A percentile compares a stretch with the other conserved stretches of the same genome.
phyloP scores from a whole-genome alignment of 73 alveolate species.

The Blepharisma japonicum region DNA sequence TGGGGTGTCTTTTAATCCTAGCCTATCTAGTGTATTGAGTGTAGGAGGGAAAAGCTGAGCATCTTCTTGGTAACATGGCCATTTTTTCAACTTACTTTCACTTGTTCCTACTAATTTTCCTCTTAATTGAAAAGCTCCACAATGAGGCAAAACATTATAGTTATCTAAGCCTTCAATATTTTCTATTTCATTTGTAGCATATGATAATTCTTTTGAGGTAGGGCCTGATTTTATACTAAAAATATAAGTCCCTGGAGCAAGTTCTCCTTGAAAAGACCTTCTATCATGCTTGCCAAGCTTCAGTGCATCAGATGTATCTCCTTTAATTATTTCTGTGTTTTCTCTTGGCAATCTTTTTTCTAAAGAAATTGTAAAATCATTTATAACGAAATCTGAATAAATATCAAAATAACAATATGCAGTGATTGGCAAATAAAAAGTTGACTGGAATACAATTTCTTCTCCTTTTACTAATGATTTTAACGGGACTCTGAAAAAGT shows the following conservation, averaged over 20 bases:
- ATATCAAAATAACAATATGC: conserved; percentile 1
- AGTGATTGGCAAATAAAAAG: not conserved
- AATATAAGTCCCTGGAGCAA: conserved; percentile 6
- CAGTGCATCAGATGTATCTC: not conserved
- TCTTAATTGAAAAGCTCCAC: conserved; percentile 26
- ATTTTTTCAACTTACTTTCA: not conserved
- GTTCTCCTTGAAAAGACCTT: not conserved
- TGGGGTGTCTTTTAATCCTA: not conserved
- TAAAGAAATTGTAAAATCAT: not conserved
- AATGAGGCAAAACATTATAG: not conserved
- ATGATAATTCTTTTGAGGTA: not conserved
- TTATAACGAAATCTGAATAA: not conserved
- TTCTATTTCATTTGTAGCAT: not conserved
- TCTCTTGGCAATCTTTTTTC: not conserved
- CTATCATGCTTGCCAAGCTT: conserved; percentile 11
- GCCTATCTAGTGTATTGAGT: not conserved
- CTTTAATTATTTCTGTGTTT: conserved; percentile 2
- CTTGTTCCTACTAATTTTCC: not conserved
- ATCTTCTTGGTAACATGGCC: not conserved
- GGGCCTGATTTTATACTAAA: conserved; percentile 1
- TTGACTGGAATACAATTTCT: not conserved
- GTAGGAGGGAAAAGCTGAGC: not conserved
- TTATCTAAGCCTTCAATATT: not conserved
- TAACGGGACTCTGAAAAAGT: not conserved
- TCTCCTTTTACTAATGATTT: not conserved